Base-by-base conservation (phyloP, 495 filamentous ascomycete genomes). In the Sabuloglossum arenarium region DNA sequence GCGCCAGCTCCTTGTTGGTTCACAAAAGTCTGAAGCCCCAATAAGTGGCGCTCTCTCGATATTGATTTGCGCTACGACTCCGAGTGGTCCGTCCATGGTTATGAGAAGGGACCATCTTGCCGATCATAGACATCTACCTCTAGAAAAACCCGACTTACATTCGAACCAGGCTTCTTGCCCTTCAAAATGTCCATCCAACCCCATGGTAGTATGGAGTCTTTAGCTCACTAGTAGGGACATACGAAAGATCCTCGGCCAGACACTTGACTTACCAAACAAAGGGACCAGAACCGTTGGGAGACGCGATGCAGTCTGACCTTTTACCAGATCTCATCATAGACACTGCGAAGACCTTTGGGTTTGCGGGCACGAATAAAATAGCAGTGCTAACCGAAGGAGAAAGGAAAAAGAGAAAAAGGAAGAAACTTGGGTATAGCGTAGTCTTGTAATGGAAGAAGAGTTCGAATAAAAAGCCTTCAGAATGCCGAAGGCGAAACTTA, bases 241-340 rank as follows among this genome's bases (percentile, higher is more conserved):
- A 47, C 12, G n/a, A 31, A 5, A 32, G 37, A 32, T n/a, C 21
- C 43, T 39, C 19, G 42, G 21, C 21, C 25, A 55, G 24, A 27
- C 27, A 45, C 25, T 23, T 47, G 29, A 31, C 27, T 28, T 39
- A 56, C 39, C 42, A 32, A 58, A 12, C 19, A 27, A 23, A 31
- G 46, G 60, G 37, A 57, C 55, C 24, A 58, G 54, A 62, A 70
- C 62, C 68, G 59, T 60, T 53, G 55, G 54, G 57, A 65, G 50
- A 47, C 56, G 37, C 46, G 8, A 30, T 51, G 65, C 65, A 66
- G 71, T 80, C 74, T 69, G 76, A 75, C 78, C 78, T 80, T 81
- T 81, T 80, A 80, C 77, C 78, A 75, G 65, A 57, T 66, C 56
- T 64, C 77, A 81, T 81, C 78, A 78, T 72, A 58, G 75, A 75